Conservation (phyloP, 106 monocot species). For the Phalaenopsis aphrodite region DNA sequence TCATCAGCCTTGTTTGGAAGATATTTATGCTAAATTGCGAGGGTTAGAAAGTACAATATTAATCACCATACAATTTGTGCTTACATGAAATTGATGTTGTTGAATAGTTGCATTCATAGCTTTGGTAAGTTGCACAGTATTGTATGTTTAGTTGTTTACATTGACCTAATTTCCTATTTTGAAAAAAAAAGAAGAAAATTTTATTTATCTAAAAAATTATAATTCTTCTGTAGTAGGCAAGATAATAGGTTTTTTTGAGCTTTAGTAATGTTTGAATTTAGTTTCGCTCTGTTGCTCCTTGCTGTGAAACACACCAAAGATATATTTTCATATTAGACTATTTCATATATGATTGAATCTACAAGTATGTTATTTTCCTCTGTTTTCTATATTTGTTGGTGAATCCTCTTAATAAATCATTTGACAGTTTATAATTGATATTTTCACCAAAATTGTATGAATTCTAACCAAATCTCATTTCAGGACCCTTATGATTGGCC, state of each 20-base stretch:
- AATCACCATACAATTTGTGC: not conserved
- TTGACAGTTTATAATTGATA: not conserved
- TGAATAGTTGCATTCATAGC: not conserved
- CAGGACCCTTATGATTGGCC: constrained; percentile 82
- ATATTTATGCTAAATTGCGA: not conserved
- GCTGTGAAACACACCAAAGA: not conserved
- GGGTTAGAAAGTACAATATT: not conserved
- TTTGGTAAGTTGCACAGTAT: not conserved
- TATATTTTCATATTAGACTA: not conserved
- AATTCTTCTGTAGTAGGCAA: not conserved
- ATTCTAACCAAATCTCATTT: constrained; percentile 10
- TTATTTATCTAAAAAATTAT: not conserved
- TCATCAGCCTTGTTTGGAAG: not conserved
- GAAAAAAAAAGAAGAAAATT: not conserved
- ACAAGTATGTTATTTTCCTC: not conserved
- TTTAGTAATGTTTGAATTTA: not conserved
- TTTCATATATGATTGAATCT: not conserved
- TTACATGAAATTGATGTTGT: not conserved
- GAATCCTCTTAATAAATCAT: not conserved
- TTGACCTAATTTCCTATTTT: not conserved
- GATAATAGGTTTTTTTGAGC: not conserved
- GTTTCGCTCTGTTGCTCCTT: not conserved
- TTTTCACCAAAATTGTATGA: not conserved
- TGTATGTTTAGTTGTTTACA: not conserved
- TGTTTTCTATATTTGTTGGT: not conserved